Conservation (phyloP, 2,329 filamentous ascomycete genomes). For the Trichoderma sp. region DNA sequence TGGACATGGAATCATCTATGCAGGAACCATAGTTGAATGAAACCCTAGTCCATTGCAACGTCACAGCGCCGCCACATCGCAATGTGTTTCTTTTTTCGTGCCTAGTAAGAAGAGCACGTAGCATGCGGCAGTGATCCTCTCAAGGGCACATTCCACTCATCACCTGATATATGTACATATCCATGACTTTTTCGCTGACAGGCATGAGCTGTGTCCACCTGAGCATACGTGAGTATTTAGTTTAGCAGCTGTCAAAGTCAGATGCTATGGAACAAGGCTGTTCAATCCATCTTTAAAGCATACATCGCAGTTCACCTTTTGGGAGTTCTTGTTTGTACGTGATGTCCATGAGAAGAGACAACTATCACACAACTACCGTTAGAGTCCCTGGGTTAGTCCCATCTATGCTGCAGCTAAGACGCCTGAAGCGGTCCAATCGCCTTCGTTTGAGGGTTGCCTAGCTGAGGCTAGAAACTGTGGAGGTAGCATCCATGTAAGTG, state of each 20-base stretch:
- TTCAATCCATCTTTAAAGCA: background rate
- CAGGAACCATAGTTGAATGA: background rate
- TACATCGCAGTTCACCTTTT: background rate
- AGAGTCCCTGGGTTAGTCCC: background rate
- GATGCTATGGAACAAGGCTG: background rate
- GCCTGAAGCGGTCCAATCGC: background rate
- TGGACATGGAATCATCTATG: background rate
- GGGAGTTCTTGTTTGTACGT: background rate
- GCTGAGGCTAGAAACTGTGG: background rate
- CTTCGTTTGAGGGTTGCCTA: background rate
- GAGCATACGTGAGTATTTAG: background rate
- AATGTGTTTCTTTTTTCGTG: background rate
- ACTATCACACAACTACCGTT: background rate
- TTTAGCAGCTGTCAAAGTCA: background rate
- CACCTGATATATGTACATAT: background rate
- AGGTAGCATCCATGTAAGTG: background rate
- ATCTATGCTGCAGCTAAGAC: no score
- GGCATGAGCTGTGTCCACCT: background rate
- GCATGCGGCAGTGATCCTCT: background rate
- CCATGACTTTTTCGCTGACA: background rate
- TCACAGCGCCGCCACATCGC: background rate
- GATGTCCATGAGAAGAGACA: background rate
- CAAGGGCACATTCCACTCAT: background rate
- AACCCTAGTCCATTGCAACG: background rate
- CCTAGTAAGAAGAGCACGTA: background rate